phyloP scores from a whole-genome alignment of 2,329 filamentous ascomycete species.

The Fusarium continuum region DNA sequence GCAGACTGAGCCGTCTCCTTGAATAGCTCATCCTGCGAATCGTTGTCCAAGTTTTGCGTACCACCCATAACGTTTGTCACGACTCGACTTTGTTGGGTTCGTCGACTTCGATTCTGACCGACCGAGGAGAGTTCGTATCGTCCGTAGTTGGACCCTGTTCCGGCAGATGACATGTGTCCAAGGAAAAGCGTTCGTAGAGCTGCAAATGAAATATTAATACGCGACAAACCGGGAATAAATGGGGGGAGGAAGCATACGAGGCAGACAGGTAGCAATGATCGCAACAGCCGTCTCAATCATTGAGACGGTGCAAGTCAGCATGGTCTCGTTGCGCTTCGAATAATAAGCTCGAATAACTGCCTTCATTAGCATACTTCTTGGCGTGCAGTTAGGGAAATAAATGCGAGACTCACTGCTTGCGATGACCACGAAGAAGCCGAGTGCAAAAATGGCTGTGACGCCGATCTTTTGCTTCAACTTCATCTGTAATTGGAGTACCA shows the following conservation, averaged over 20 bases:
- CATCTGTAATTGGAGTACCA: slow-evolving; percentile 49
- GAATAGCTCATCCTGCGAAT: slow-evolving; percentile 38
- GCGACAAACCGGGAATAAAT: rapidly evolving
- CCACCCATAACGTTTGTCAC: slow-evolving; percentile 37
- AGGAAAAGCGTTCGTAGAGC: slow-evolving; percentile 35
- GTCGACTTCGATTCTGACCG: slow-evolving; percentile 24
- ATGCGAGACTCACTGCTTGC: slow-evolving; percentile 39
- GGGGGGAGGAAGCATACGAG: slow-evolving; percentile 29
- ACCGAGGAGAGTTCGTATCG: slow-evolving; percentile 37
- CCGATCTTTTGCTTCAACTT: slow-evolving; percentile 47
- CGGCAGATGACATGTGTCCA: slow-evolving; percentile 30
- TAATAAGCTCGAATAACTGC: slow-evolving; percentile 49
- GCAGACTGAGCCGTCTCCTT: slow-evolving; percentile 7
- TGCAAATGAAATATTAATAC: not conserved
- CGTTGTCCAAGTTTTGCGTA: slow-evolving; percentile 30
- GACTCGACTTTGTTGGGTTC: slow-evolving; percentile 35
- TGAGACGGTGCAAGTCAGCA: slow-evolving; percentile 51
- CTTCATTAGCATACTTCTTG: not conserved
- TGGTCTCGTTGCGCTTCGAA: slow-evolving; percentile 47
- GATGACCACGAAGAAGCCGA: slow-evolving; percentile 46
- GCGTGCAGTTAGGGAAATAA: rapidly evolving
- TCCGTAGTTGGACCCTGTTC: slow-evolving; percentile 34
- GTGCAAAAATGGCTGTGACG: slow-evolving; percentile 45
- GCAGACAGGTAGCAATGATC: slow-evolving; percentile 53
- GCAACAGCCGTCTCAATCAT: slow-evolving; percentile 52